Conservation (phyloP, 2,329 filamentous ascomycete genomes). For the Herpotrichia juniperi region DNA sequence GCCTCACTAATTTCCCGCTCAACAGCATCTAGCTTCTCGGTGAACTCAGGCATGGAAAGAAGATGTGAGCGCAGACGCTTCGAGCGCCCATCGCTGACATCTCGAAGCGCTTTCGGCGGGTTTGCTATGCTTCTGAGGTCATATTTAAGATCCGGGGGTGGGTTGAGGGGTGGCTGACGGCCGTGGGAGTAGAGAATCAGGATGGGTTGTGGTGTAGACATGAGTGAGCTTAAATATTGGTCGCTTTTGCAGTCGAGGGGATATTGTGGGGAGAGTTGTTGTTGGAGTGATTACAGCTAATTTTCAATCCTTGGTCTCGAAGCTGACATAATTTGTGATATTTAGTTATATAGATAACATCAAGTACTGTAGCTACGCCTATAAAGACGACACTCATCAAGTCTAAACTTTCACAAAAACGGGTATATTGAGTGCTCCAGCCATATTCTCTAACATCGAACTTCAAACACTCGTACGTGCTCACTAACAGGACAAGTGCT, state of each 20-base stretch:
- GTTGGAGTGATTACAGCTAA: too few relatives aligned
- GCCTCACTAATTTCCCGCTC: constrained; percentile 12
- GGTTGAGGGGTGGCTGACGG: constrained; percentile 18
- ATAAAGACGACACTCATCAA: too few relatives aligned
- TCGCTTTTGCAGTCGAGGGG: background rate
- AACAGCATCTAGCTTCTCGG: constrained; percentile 10
- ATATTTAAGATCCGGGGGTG: constrained; percentile 22
- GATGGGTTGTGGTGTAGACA: constrained; percentile 4
- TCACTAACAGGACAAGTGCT: too few relatives aligned
- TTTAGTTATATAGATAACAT: too few relatives aligned
- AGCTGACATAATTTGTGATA: too few relatives aligned
- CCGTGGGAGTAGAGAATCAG: constrained; percentile 22
- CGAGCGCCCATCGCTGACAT: constrained; percentile 18
- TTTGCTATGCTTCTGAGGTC: constrained; percentile 22
- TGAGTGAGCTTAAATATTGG: background rate
- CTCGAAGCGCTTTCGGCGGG: constrained; percentile 18
- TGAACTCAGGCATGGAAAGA: constrained; percentile 15
- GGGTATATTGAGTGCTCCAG: background rate
- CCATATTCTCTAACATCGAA: background rate
- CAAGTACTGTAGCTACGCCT: too few relatives aligned
- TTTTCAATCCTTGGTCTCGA: too few relatives aligned
- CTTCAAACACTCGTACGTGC: too few relatives aligned
- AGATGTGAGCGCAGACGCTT: constrained; percentile 24
- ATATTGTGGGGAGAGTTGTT: too few relatives aligned
- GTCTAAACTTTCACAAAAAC: background rate